Evolutionary conservation across 1,284 basidiomycete genomes (phyloP).

Genomic region (Ceratobasidium sp.): DNA sequence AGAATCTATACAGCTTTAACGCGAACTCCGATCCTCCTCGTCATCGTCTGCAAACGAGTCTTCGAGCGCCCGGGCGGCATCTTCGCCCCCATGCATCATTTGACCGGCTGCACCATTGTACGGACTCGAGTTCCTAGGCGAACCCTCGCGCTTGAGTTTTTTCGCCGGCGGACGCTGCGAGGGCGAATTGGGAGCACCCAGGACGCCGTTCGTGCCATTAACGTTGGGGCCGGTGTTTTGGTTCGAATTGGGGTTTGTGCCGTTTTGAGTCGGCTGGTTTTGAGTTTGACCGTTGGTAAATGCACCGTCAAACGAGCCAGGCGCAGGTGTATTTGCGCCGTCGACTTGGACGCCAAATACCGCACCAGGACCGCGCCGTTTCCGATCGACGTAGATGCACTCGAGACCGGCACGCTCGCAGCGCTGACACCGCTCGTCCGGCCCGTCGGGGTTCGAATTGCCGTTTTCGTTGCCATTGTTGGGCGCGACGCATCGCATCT

Average conservation of each 20-base stretch:
- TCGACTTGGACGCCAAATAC: slow-evolving; percentile 16
- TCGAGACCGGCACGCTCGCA: slow-evolving; percentile 37
- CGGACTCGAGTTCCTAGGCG: slow-evolving; percentile 3
- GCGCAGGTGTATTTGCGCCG: not conserved
- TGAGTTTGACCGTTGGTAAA: not conserved
- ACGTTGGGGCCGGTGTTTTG: not conserved
- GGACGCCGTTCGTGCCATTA: not conserved
- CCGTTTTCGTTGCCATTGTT: slow-evolving; percentile 14
- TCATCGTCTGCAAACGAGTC: slow-evolving; percentile 31
- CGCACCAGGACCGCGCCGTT: slow-evolving; percentile 23
- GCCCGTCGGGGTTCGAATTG: slow-evolving; percentile 17
- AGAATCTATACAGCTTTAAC: not conserved
- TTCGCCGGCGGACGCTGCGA: slow-evolving; percentile 3
- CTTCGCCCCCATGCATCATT: slow-evolving; percentile 2
- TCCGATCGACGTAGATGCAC: slow-evolving; percentile 36
- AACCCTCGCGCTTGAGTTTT: slow-evolving; percentile 25
- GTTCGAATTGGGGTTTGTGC: not conserved
- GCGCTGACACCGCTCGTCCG: slow-evolving; percentile 31
- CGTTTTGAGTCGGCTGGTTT: not conserved
- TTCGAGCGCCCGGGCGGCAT: slow-evolving; percentile 9
- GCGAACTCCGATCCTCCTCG: not conserved
- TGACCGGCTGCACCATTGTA: not conserved
- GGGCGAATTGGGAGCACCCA: not conserved
- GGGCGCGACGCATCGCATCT: slow-evolving; percentile 31
- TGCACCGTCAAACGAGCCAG: slow-evolving; percentile 2